Evolutionary conservation across 1,284 basidiomycete species (phyloP).

Genomic region (Ustilago sp.): DNA sequence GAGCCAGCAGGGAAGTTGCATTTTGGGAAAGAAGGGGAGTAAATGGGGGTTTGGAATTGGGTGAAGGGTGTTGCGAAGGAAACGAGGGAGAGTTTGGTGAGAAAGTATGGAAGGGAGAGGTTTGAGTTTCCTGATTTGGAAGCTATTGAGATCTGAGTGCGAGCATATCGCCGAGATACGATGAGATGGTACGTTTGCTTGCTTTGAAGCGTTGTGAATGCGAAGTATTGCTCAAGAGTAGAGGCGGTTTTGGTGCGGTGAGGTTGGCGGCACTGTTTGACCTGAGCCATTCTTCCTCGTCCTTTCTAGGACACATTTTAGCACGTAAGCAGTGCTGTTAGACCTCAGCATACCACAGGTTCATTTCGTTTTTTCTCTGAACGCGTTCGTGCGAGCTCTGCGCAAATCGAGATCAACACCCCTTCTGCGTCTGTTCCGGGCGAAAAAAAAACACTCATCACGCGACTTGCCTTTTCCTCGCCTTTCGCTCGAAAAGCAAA

Average conservation of each 20-base stretch:
- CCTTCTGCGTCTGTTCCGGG: constrained; percentile 5
- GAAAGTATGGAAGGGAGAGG: neutral
- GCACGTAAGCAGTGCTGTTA: neutral
- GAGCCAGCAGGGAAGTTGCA: neutral
- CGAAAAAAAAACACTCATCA: constrained; percentile 8
- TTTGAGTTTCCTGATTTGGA: constrained; percentile 6
- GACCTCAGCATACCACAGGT: neutral
- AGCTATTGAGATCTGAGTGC: neutral
- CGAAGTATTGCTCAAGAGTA: neutral
- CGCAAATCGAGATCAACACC: constrained; percentile 9
- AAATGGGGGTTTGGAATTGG: constrained; percentile 3
- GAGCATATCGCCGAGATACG: no score
- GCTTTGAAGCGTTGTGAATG: no score
- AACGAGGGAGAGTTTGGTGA: constrained; percentile 1
- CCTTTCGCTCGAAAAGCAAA: neutral
- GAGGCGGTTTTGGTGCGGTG: neutral
- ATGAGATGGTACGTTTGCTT: no score
- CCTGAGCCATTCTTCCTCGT: neutral
- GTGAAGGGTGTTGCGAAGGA: constrained; percentile 5
- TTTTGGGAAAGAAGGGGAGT: neutral
- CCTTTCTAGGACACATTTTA: no score
- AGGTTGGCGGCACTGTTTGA: constrained; percentile 5
- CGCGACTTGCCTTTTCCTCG: constrained; percentile 3
- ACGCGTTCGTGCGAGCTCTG: constrained; percentile 19
- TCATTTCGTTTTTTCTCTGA: neutral